These are phyloP conservation scores for Setaria italica DNA, from an alignment of 202 grass and related monocot species.

Conservation along the genomic window DNA sequence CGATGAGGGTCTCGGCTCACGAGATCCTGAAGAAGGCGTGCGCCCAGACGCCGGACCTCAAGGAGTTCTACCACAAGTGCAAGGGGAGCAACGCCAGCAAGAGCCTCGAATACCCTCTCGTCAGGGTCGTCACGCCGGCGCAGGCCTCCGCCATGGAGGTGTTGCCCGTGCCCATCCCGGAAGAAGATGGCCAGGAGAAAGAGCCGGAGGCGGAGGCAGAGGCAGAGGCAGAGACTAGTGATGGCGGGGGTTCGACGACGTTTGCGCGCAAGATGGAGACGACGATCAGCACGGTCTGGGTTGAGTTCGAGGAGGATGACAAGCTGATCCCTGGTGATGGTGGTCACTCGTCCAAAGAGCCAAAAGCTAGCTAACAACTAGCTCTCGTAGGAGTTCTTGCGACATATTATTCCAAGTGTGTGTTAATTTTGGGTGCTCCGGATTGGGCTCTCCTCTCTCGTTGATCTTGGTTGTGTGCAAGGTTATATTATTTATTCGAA, in stretches of 20 bases:
- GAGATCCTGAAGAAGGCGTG: constrained; percentile 80
- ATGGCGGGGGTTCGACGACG: background rate
- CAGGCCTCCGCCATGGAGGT: constrained; percentile 53
- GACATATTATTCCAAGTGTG: constrained; percentile 28
- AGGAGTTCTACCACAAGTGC: constrained; percentile 91
- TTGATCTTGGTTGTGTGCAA: constrained; percentile 51
- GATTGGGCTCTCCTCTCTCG: constrained; percentile 38
- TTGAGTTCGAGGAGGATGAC: constrained; percentile 71
- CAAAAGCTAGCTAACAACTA: constrained; percentile 32
- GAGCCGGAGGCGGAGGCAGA: background rate
- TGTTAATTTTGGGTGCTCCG: constrained; percentile 50
- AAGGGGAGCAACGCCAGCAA: constrained; percentile 63
- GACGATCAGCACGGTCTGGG: constrained; percentile 90
- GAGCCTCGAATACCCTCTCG: constrained; percentile 77
- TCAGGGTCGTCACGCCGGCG: constrained; percentile 64
- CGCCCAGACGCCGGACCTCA: constrained; percentile 66
- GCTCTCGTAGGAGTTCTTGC: constrained; percentile 40
- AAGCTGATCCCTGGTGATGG: background rate
- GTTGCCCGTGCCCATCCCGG: background rate
- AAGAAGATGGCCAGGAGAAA: background rate
- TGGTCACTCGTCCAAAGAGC: constrained; percentile 16
- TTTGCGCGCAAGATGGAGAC: constrained; percentile 73
- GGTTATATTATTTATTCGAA: constrained; percentile 47
- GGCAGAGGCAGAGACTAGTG: background rate
- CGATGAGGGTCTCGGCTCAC: constrained; percentile 45